Evolutionary conservation across 257 asterid genomes (phyloP).

Genomic region (Scutellaria galericulata): DNA sequence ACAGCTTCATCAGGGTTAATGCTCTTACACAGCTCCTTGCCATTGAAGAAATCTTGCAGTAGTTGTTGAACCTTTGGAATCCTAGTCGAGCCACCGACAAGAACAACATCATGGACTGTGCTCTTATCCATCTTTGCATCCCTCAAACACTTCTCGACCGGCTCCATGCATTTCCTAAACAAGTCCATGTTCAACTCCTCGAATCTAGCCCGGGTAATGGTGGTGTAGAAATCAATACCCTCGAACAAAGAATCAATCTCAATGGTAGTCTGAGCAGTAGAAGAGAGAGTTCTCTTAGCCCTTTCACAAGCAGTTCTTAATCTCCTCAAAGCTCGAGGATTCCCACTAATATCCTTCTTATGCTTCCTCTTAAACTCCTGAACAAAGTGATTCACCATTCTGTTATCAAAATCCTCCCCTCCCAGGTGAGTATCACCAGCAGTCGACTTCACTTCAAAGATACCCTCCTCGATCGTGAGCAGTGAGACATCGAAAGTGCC

Average conservation of each 20-base stretch:
- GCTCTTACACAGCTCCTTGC: slow-evolving; percentile 49
- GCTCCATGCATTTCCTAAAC: slow-evolving; percentile 51
- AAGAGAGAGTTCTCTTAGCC: slow-evolving; percentile 48
- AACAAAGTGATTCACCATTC: slow-evolving; percentile 51
- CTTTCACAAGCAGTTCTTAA: slow-evolving; percentile 49
- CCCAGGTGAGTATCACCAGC: slow-evolving; percentile 54
- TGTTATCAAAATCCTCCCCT: slow-evolving; percentile 49
- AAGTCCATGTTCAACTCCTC: slow-evolving; percentile 50
- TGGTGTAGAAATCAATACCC: slow-evolving; percentile 44
- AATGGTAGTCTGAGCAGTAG: slow-evolving; percentile 47
- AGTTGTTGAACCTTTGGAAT: slow-evolving; percentile 48
- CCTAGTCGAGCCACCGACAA: slow-evolving; percentile 49
- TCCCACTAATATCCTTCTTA: slow-evolving; percentile 48
- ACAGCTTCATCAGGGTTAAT: slow-evolving; percentile 49
- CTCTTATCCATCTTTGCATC: slow-evolving; percentile 47
- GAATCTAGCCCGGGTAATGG: slow-evolving; percentile 44
- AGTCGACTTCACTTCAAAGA: slow-evolving; percentile 46
- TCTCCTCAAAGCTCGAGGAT: slow-evolving; percentile 46
- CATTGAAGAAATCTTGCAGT: slow-evolving; percentile 50
- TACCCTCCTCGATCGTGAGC: slow-evolving; percentile 49
- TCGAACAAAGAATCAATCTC: slow-evolving; percentile 49
- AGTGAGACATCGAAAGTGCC: slow-evolving; percentile 49
- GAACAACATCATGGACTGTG: slow-evolving; percentile 39
- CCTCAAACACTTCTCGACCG: slow-evolving; percentile 50
- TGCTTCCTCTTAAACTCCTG: slow-evolving; percentile 49